phyloP scores from a whole-genome alignment of 73 alveolate genomes.

The Effrenium voratum region DNA sequence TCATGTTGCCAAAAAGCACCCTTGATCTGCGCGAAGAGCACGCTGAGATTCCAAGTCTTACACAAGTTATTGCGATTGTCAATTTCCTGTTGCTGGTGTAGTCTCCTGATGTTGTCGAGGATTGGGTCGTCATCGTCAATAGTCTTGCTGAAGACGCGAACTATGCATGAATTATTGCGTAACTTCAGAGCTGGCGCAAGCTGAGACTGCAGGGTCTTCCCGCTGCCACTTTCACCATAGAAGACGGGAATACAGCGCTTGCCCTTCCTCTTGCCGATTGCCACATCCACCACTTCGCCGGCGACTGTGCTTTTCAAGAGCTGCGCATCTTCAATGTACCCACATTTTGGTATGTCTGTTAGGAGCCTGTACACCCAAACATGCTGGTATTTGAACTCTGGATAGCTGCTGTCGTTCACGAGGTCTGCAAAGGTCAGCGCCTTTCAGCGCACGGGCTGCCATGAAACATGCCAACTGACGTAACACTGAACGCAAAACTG shows the following conservation, averaged over 20 bases:
- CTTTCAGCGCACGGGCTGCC: slow-evolving; percentile 20
- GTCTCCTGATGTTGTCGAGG: not conserved
- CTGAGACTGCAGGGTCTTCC: slow-evolving; percentile 21
- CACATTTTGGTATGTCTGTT: not conserved
- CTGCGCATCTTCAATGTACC: slow-evolving; percentile 27
- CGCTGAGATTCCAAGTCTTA: not conserved
- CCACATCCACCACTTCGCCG: slow-evolving; percentile 33
- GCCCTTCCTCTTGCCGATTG: not conserved
- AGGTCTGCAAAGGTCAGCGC: not conserved
- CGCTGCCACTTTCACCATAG: slow-evolving; percentile 24
- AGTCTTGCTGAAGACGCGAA: slow-evolving; percentile 18
- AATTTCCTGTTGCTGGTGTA: not conserved
- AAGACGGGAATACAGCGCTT: slow-evolving; percentile 23
- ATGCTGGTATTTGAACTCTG: slow-evolving; percentile 12
- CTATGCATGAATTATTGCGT: slow-evolving; percentile 10
- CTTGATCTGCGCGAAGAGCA: slow-evolving; percentile 18
- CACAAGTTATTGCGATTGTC: not conserved
- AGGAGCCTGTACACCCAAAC: slow-evolving; percentile 30
- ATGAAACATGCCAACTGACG: not conserved
- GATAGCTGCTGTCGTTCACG: slow-evolving; percentile 30
- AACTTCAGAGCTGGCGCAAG: slow-evolving; percentile 21
- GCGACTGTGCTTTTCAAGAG: slow-evolving; percentile 6
- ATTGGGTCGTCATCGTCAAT: slow-evolving; percentile 21
- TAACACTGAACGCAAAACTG: not conserved
- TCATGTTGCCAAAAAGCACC: not conserved